Conservation (phyloP, 441 rosid species). For the Viola pubescens region DNA sequence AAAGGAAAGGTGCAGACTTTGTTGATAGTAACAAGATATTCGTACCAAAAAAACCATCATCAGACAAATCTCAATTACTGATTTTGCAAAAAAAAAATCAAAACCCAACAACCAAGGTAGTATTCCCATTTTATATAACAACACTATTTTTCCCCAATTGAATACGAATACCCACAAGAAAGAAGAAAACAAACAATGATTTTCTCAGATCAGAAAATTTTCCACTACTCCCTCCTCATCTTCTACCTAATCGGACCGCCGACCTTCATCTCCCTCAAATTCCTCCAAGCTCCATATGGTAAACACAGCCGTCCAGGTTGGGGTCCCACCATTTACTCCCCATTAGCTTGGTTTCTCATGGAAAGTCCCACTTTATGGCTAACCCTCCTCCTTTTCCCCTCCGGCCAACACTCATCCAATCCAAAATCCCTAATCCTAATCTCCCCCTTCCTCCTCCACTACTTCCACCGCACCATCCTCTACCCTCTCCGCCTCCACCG, state of each 20-base stretch:
- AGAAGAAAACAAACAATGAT: too few relatives aligned
- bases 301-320: conserved; percentile 84
- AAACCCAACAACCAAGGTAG: too few relatives aligned
- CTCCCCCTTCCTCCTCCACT: conserved; percentile 66
- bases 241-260: conserved; percentile 54
- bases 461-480: conserved; percentile 63
- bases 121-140: too few relatives aligned
- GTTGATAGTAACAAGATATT: too few relatives aligned
- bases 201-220: conserved; percentile 46
- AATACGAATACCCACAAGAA: too few relatives aligned
- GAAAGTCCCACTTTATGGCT: conserved; percentile 83
- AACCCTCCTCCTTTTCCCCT: conserved; percentile 52
- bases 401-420: conserved; percentile 45
- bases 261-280: conserved; percentile 47
- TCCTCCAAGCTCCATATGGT: conserved; percentile 86
- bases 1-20: too few relatives aligned
- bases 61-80: too few relatives aligned
- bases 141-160: too few relatives aligned
- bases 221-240: conserved; percentile 37
- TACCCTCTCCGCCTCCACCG: conserved; percentile 62
- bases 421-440: conserved; percentile 50
- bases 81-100: too few relatives aligned
- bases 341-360: conserved; percentile 88
- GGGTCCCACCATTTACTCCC: conserved; percentile 68
- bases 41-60: too few relatives aligned